Conservation (phyloP, 345 rosid genomes). For the Gossypium arboreum region DNA sequence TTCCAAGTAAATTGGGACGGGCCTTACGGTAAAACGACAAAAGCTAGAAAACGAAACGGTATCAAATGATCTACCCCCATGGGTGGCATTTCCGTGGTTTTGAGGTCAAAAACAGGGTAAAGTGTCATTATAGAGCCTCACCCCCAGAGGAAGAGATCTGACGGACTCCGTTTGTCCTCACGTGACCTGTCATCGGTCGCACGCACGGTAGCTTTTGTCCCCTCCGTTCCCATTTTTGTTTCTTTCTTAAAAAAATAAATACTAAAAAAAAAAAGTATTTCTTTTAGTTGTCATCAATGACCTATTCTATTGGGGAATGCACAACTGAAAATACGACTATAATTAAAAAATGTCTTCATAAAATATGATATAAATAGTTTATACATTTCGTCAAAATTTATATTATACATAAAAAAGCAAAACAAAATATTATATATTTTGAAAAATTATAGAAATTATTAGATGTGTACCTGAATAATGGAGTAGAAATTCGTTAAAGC, state of each 20-base stretch:
- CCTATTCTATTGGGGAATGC: no score
- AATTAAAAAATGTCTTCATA: no score
- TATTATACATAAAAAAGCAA: no score
- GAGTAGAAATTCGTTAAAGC: no score
- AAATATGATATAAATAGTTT: no score
- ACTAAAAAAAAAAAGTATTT: background rate
- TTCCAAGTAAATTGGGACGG: background rate
- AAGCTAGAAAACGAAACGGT: conserved; percentile 13
- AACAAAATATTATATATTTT: no score
- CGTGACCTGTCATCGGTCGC: conserved; percentile 34
- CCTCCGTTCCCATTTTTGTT: conserved; percentile 8
- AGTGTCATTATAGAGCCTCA: background rate
- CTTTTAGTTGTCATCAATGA: no score
- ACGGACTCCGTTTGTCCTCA: conserved; percentile 43
- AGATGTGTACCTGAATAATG: no score
- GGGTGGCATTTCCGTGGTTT: background rate
- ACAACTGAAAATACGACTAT: no score
- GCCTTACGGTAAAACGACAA: background rate
- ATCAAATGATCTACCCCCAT: background rate
- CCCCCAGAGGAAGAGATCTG: background rate
- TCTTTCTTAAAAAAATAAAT: conserved; percentile 3
- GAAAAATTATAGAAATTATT: no score
- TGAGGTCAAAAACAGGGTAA: background rate
- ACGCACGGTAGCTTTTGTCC: conserved; percentile 31
- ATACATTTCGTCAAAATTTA: no score